These are phyloP conservation scores for Microcera coccophila DNA, from an alignment of 2,329 filamentous ascomycete species.

Conservation along the genomic window DNA sequence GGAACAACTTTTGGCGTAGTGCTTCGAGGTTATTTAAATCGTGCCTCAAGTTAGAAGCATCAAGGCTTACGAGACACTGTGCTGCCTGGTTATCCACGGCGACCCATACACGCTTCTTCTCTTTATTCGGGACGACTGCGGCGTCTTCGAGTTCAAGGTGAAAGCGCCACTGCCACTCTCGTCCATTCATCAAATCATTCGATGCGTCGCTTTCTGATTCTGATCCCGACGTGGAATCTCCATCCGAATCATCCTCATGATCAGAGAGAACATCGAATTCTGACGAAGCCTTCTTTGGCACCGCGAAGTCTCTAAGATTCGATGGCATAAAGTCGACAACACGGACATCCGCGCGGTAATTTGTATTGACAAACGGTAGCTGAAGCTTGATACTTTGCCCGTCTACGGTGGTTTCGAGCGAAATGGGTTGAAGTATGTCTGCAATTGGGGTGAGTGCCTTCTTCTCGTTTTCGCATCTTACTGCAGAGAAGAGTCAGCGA, in stretches of 20 bases:
- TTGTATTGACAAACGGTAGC: slow-evolving; percentile 72
- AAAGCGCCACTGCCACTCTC: slow-evolving; percentile 79
- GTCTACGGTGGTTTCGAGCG: slow-evolving; percentile 43
- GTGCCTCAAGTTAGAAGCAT: slow-evolving; percentile 54
- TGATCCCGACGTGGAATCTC: slow-evolving; percentile 11
- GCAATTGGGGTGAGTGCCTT: slow-evolving; percentile 34
- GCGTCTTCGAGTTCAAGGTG: slow-evolving; percentile 73
- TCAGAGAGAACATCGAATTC: slow-evolving; percentile 52
- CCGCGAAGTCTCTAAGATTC: slow-evolving; percentile 67
- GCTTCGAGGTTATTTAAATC: slow-evolving; percentile 44
- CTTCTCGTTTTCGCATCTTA: slow-evolving; percentile 45
- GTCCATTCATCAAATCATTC: slow-evolving; percentile 21
- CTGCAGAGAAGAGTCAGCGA: slow-evolving; percentile 26
- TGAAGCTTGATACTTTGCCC: slow-evolving; percentile 32
- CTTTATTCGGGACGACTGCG: slow-evolving; percentile 26
- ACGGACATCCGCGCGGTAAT: slow-evolving; percentile 66
- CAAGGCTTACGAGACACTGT: slow-evolving; percentile 46
- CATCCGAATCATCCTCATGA: slow-evolving; percentile 27
- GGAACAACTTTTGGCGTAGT: slow-evolving; percentile 68
- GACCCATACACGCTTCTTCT: slow-evolving; percentile 57
- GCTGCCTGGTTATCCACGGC: slow-evolving; percentile 59
- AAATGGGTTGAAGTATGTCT: slow-evolving; percentile 38
- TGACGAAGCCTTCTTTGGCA: slow-evolving; percentile 35
- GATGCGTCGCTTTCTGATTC: slow-evolving; percentile 25
- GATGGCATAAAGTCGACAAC: slow-evolving; percentile 77